These are phyloP conservation scores for Solanum sejunctum DNA, from an alignment of 257 asterid species.

Conservation along the genomic window DNA sequence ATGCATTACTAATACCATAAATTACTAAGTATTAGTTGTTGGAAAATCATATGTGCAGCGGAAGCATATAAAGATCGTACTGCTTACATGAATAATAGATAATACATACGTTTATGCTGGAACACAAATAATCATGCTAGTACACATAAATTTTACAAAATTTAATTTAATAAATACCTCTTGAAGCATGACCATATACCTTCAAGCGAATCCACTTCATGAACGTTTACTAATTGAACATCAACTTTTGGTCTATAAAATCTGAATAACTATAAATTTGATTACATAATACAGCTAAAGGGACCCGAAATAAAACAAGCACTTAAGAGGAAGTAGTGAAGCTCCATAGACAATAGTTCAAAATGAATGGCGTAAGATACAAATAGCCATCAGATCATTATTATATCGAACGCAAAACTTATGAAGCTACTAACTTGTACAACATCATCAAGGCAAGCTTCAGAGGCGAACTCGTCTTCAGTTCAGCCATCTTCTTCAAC, in stretches of 20 bases:
- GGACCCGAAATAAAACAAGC: not conserved
- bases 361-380: not conserved
- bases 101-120: no score
- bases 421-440: not conserved
- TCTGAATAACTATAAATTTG: not conserved
- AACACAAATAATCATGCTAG: no score
- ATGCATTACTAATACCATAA: no score
- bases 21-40: no score
- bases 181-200: not conserved
- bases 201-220: not conserved
- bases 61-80: no score
- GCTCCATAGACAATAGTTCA: not conserved
- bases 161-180: not conserved
- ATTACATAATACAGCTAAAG: not conserved
- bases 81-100: no score
- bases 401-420: not conserved
- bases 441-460: not conserved
- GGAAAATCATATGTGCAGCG: no score
- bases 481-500: constrained; percentile 7
- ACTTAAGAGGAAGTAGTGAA: not conserved
- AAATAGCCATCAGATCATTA: not conserved
- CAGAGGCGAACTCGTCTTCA: not conserved
- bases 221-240: not conserved
- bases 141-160: no score
- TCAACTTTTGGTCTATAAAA: not conserved